Conservation (phyloP, 1,139 yeast species). For the Taiozyma sp. region DNA sequence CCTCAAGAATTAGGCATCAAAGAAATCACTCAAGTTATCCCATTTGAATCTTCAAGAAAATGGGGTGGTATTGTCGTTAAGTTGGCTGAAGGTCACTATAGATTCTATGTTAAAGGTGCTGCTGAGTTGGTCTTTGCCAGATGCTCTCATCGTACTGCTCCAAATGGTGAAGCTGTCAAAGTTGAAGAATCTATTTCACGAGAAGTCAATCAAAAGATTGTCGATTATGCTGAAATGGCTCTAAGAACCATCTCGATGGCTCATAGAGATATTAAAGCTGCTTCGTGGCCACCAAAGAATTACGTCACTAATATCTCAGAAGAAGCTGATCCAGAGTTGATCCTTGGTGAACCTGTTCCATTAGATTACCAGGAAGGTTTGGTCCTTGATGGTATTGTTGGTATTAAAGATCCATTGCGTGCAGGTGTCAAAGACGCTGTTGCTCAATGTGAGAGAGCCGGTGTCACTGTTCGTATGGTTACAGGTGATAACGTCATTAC, state of each 20-base stretch:
- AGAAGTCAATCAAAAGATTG: slow-evolving; percentile 43
- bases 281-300: slow-evolving; percentile 64
- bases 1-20: slow-evolving; percentile 27
- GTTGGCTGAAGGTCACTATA: slow-evolving; percentile 38
- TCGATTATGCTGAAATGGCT: slow-evolving; percentile 67
- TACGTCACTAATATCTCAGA: slow-evolving; percentile 27
- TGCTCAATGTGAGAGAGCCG: slow-evolving; percentile 78
- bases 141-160: slow-evolving; percentile 40
- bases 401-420: slow-evolving; percentile 92
- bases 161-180: slow-evolving; percentile 29
- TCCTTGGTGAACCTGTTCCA: slow-evolving; percentile 30
- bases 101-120: slow-evolving; percentile 86
- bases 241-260: slow-evolving; percentile 83
- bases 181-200: slow-evolving; percentile 25
- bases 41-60: slow-evolving; percentile 90
- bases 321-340: slow-evolving; percentile 44
- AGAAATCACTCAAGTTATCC: slow-evolving; percentile 64
- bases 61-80: slow-evolving; percentile 82
- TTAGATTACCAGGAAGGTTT: slow-evolving; percentile 32
- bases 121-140: slow-evolving; percentile 76
- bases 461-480: slow-evolving; percentile 95
- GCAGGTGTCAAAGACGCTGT: slow-evolving; percentile 91
- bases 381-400: slow-evolving; percentile 69
- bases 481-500: slow-evolving; percentile 93
- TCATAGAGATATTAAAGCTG: slow-evolving; percentile 58